These are phyloP conservation scores for Candida quercuum DNA, from an alignment of 805 yeast species.

Conservation along the genomic window DNA sequence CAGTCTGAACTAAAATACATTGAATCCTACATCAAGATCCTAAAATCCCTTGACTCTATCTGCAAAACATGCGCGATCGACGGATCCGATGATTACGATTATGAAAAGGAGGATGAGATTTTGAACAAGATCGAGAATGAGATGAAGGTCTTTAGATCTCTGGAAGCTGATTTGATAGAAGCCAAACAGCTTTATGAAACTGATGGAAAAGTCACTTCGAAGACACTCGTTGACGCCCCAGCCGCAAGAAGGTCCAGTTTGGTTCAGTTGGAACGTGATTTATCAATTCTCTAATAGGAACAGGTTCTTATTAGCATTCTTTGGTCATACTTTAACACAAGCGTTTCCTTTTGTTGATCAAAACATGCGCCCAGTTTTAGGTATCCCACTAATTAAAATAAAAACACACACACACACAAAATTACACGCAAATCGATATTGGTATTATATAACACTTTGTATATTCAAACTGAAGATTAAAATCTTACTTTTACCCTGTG, in stretches of 20 bases:
- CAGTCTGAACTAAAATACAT: conserved; percentile 17
- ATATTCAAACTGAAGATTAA: too few relatives aligned
- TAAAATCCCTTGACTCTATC: conserved; percentile 15
- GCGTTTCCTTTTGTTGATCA: too few relatives aligned
- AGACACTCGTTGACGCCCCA: neutral
- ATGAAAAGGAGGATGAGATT: conserved; percentile 22
- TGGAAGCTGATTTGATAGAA: conserved; percentile 15
- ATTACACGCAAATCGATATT: too few relatives aligned
- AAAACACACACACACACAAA: too few relatives aligned
- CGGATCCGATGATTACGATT: conserved; percentile 15
- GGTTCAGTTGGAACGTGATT: conserved; percentile 2
- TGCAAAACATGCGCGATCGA: conserved; percentile 11
- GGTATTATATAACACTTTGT: too few relatives aligned
- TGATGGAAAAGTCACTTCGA: conserved; percentile 5
- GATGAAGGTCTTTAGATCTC: conserved; percentile 16
- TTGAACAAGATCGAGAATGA: conserved; percentile 16
- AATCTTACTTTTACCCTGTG: too few relatives aligned
- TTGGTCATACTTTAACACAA: too few relatives aligned
- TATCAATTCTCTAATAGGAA: neutral
- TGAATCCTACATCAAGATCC: conserved; percentile 13
- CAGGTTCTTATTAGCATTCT: neutral
- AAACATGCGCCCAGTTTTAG: too few relatives aligned
- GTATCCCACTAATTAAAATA: too few relatives aligned
- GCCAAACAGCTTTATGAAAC: conserved; percentile 8
- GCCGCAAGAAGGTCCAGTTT: conserved; percentile 3